A percentile compares a stretch with the other conserved stretches of the same genome.
phyloP scores from a whole-genome alignment of 176 grass and related monocot genomes.

The Musa schizocarpa region DNA sequence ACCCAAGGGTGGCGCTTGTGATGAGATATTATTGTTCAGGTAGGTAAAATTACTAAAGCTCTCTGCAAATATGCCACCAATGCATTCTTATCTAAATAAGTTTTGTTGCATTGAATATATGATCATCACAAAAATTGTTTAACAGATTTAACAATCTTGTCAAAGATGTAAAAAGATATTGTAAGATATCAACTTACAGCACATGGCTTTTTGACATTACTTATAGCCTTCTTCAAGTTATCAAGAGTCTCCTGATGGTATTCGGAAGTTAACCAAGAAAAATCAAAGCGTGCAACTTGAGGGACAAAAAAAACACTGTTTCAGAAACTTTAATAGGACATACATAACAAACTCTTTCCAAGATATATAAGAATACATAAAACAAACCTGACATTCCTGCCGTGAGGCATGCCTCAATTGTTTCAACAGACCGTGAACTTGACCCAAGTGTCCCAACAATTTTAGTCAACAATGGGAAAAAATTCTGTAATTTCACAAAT shows the following conservation, averaged over 20 bases:
- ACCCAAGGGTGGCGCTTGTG: neutral
- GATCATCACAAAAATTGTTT: neutral
- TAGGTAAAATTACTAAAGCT: neutral
- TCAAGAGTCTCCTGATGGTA: constrained; percentile 90
- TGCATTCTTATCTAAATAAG: neutral
- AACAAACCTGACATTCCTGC: constrained; percentile 95
- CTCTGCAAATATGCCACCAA: neutral
- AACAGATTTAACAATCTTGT: constrained; percentile 1
- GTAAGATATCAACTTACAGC: constrained; percentile 54
- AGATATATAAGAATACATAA: neutral
- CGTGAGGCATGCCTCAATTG: constrained; percentile 73
- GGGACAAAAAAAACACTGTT: constrained; percentile 14
- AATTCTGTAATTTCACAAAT: constrained; percentile 41
- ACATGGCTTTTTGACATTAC: constrained; percentile 75
- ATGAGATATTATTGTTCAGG: neutral
- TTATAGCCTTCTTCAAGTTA: constrained; percentile 72
- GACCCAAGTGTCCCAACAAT: constrained; percentile 88
- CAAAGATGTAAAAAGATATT: neutral
- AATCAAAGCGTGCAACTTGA: constrained; percentile 86
- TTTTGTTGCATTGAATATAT: neutral
- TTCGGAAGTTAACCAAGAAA: constrained; percentile 69
- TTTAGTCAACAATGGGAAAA: constrained; percentile 83
- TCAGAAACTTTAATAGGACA: neutral
- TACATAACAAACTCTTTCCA: neutral
- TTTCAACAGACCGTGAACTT: constrained; percentile 61